Evolutionary conservation across 768 basidiomycete species (phyloP).

Genomic region (Cytidiella melzeri): DNA sequence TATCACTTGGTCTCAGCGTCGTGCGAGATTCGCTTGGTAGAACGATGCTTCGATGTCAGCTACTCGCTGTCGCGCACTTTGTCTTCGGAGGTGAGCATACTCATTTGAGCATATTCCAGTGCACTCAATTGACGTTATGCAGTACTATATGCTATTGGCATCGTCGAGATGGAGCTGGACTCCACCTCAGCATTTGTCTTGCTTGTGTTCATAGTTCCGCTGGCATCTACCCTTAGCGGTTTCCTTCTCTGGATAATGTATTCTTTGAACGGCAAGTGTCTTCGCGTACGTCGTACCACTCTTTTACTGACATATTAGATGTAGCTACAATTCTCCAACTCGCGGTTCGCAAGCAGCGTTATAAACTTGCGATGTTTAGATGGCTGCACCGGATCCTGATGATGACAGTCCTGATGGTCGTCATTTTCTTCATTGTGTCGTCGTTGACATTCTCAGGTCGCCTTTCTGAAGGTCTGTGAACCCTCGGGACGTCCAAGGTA

Average conservation of each 20-base stretch:
- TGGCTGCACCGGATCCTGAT: slow-evolving; percentile 81
- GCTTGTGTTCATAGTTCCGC: slow-evolving; percentile 86
- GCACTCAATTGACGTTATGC: neutral
- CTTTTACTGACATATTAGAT: neutral
- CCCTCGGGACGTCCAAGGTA: neutral
- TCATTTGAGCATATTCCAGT: neutral
- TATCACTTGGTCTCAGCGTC: slow-evolving; percentile 87
- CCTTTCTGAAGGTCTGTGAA: slow-evolving; percentile 69
- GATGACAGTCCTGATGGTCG: slow-evolving; percentile 73
- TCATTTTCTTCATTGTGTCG: slow-evolving; percentile 89
- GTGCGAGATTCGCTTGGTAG: slow-evolving; percentile 82
- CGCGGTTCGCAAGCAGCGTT: slow-evolving; percentile 76
- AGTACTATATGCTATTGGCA: slow-evolving; percentile 93
- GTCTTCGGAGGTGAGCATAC: slow-evolving; percentile 86
- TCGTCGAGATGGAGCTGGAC: slow-evolving; percentile 89
- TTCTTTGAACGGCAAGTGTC: slow-evolving; percentile 64
- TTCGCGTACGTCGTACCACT: neutral
- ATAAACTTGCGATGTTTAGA: slow-evolving; percentile 86
- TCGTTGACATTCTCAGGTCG: slow-evolving; percentile 88
- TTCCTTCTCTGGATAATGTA: slow-evolving; percentile 97
- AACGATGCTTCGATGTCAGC: slow-evolving; percentile 79
- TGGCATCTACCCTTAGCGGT: slow-evolving; percentile 91
- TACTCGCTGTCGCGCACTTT: slow-evolving; percentile 82
- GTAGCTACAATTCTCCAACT: slow-evolving; percentile 86
- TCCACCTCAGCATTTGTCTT: slow-evolving; percentile 81